Base-by-base conservation (phyloP, 768 basidiomycete genomes). In the Lactarius psammicola region DNA sequence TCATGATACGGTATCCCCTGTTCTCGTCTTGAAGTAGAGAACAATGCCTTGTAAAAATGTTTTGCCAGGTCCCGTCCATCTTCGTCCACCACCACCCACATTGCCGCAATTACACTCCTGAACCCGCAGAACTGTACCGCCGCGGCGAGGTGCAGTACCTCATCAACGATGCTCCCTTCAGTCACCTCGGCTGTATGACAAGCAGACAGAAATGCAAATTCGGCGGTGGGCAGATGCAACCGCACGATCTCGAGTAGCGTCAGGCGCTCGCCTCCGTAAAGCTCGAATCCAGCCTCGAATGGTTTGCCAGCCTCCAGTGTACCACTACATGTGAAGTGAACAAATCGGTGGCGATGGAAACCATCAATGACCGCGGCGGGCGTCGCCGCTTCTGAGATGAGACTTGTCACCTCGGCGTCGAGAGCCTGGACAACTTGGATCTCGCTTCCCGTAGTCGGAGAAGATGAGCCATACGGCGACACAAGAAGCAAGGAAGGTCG, bases 301-400 rank as follows among this genome's bases (percentile, higher is more conserved):
- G 60, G 60, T 3, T 58, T 51, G 2, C 8, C 60, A 0, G 5
- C 28, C 5, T 51, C 42, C 20, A 59, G 31, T 3, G 8, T 34
- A 26, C 62, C 66, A 30, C 60, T 53, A 23, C 62, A 63, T 4
- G 23, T 33, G 13, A 60, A 60, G 23, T 64, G 59, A 28, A 54
- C 4, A 36, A 64, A 49, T 6, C 23, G n/a, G 34, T 59, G 59
- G 17, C n/a, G 10, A 30, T 8, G 8, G 7, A 60, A 31, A 1
- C 40, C 51, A 2, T 40, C 44, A n/a, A 46, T 46, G n/a, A 23
- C 44, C 4, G 44, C 44, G 0, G 44, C n/a, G 1, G 44, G 44
- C 23, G 44, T 46, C n/a, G 44, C 44, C 10, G n/a, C 44, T 10
- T 46, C 44, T n/a, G 44, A 23, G n/a, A 46, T 4, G 4, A 58